Percentiles rank a stretch among this genome's conserved stretches.
phyloP scores from a whole-genome alignment of 2,329 filamentous ascomycete species.

The Pyrenophora seminiperda region DNA sequence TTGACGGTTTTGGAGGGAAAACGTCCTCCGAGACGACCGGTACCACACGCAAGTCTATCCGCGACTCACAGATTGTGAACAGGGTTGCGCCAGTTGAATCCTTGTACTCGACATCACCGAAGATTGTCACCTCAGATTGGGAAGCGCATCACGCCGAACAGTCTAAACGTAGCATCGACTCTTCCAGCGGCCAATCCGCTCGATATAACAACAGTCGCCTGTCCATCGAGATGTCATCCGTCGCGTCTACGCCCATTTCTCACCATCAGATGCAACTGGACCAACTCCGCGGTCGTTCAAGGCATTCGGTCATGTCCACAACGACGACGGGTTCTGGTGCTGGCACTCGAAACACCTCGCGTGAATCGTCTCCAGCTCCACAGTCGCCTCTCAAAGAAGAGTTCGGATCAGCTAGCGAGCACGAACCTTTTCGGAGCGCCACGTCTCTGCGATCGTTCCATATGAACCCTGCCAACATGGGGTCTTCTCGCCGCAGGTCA shows the following conservation, averaged over 20 bases:
- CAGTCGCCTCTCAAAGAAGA: constrained; percentile 41
- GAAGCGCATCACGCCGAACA: constrained; percentile 35
- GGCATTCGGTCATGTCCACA: constrained; percentile 47
- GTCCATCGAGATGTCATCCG: constrained; percentile 44
- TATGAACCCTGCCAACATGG: constrained; percentile 42
- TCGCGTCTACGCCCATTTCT: constrained; percentile 43
- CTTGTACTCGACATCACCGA: constrained; percentile 39
- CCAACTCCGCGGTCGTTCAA: constrained; percentile 45
- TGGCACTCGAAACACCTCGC: constrained; percentile 43
- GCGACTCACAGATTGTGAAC: constrained; percentile 41
- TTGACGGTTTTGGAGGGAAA: constrained; percentile 32
- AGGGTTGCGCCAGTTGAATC: constrained; percentile 44
- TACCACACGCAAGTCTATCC: constrained; percentile 47
- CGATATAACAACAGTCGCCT: constrained; percentile 34
- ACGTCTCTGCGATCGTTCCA: constrained; percentile 47
- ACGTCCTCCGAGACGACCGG: constrained; percentile 37
- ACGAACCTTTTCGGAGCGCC: constrained; percentile 40
- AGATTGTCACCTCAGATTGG: constrained; percentile 40
- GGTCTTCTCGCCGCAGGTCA: constrained; percentile 43
- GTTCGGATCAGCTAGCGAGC: constrained; percentile 26
- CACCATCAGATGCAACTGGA: constrained; percentile 45
- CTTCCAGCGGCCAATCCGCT: constrained; percentile 37
- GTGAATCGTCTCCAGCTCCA: constrained; percentile 44
- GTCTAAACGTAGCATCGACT: constrained; percentile 37
- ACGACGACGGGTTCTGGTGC: constrained; percentile 43